Percentiles rank a stretch among this genome's conserved stretches.
These are phyloP conservation scores for Periconia sp. DNA, from an alignment of 2,329 filamentous ascomycete species.

Conservation along the genomic window DNA sequence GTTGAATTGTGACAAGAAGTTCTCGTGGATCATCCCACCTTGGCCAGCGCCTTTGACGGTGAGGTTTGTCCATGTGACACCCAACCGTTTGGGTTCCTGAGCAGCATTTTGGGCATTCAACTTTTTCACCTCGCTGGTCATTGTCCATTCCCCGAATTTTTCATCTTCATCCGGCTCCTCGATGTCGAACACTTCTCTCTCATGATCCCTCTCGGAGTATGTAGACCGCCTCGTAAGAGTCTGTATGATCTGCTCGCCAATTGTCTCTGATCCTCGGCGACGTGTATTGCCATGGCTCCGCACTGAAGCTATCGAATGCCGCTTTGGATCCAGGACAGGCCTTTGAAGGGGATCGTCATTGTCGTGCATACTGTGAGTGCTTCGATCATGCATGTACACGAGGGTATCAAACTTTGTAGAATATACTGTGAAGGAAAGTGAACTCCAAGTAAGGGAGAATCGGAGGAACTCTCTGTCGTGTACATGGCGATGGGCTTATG, in stretches of 20 bases:
- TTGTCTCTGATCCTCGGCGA: neutral
- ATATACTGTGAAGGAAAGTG: too few relatives aligned
- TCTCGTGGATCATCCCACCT: constrained; percentile 19
- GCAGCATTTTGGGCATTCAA: constrained; percentile 1
- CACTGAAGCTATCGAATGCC: neutral
- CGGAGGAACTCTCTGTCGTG: too few relatives aligned
- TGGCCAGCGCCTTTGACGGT: constrained; percentile 17
- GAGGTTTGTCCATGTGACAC: constrained; percentile 16
- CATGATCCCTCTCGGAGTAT: neutral
- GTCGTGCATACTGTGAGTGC: too few relatives aligned
- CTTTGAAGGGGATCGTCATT: too few relatives aligned
- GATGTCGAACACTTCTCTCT: neutral
- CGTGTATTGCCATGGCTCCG: neutral
- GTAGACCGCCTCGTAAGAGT: constrained; percentile 2
- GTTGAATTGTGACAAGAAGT: constrained; percentile 18
- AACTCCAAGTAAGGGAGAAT: too few relatives aligned
- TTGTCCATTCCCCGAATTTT: too few relatives aligned
- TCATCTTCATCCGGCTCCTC: neutral
- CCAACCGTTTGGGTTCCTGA: constrained; percentile 7
- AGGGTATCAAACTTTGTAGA: too few relatives aligned
- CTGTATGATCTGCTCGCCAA: neutral
- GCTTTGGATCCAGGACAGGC: too few relatives aligned
- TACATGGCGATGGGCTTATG: too few relatives aligned
- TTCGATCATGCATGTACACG: too few relatives aligned
- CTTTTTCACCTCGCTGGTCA: neutral